These are phyloP conservation scores for Phytopythium chamaehyphon DNA, from an alignment of 352 stramenopile species.

Conservation along the genomic window DNA sequence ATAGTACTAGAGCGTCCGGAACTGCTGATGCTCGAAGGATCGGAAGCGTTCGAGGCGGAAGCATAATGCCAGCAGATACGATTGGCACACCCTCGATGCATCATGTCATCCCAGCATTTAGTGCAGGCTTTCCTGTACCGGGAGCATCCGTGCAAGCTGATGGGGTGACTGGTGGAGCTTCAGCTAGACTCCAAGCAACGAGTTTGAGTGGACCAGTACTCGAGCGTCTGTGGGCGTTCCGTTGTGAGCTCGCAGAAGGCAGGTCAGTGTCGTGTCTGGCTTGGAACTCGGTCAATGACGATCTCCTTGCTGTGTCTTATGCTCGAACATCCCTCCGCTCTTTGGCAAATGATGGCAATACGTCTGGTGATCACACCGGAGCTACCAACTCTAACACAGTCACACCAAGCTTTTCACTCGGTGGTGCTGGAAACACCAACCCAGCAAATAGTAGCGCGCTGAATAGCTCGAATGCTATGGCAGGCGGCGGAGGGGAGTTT, in stretches of 20 bases:
- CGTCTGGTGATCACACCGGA: too few relatives aligned
- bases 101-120: slow-evolving; percentile 9
- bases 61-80: neutral
- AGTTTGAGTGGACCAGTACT: slow-evolving; percentile 20
- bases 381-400: too few relatives aligned
- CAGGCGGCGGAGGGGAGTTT: neutral
- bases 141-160: neutral
- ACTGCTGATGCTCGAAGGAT: neutral
- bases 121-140: slow-evolving; percentile 12
- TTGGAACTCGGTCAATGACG: slow-evolving; percentile 86
- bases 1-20: neutral
- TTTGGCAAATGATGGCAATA: neutral
- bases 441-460: too few relatives aligned
- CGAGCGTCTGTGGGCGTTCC: slow-evolving; percentile 76
- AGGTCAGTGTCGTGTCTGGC: slow-evolving; percentile 69
- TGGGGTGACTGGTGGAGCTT: neutral
- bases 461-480: neutral
- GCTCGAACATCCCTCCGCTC: slow-evolving; percentile 13
- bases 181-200: slow-evolving; percentile 1
- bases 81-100: neutral
- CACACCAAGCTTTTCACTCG: slow-evolving; percentile 4
- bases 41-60: neutral
- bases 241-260: slow-evolving; percentile 53
- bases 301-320: slow-evolving; percentile 91
- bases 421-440: slow-evolving; percentile 3